Evolutionary conservation across 495 filamentous ascomycete genomes (phyloP).

Genomic region (Daldinia vernicosa): DNA sequence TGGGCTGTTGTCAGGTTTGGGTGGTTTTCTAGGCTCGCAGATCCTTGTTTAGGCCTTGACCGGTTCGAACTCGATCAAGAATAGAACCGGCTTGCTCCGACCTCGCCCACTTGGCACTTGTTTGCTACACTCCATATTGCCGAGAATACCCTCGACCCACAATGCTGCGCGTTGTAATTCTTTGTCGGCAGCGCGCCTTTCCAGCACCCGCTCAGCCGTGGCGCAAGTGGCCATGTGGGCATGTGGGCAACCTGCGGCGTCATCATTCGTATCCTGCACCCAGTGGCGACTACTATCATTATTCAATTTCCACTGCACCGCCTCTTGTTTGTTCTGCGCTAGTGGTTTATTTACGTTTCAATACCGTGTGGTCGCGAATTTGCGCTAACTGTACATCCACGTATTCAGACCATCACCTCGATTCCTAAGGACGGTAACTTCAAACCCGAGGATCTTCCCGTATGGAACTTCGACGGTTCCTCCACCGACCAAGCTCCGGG

Average conservation of each 20-base stretch:
- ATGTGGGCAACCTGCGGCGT: constrained; percentile 23
- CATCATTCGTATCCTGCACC: constrained; percentile 31
- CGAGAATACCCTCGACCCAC: constrained; percentile 28
- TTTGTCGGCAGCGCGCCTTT: constrained; percentile 29
- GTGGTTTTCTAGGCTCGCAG: constrained; percentile 22
- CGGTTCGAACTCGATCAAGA: constrained; percentile 33
- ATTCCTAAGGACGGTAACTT: constrained; percentile 58
- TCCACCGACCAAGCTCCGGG: constrained; percentile 94
- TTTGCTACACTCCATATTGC: constrained; percentile 21
- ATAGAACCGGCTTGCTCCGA: constrained; percentile 45
- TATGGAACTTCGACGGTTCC: constrained; percentile 99
- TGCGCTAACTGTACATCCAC: constrained; percentile 32
- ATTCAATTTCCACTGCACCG: constrained; percentile 6
- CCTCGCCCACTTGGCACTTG: constrained; percentile 34
- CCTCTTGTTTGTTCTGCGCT: background rate
- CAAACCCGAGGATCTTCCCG: constrained; percentile 82
- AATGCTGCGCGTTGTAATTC: constrained; percentile 19
- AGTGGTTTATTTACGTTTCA: constrained; percentile 11
- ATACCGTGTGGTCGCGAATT: background rate
- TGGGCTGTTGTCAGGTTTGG: constrained; percentile 20
- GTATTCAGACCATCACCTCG: constrained; percentile 77
- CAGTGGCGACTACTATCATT: constrained; percentile 28
- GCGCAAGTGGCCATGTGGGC: constrained; percentile 34
- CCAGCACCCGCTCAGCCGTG: constrained; percentile 22
- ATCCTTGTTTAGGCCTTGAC: constrained; percentile 28